phyloP scores from a whole-genome alignment of 345 rosid genomes.

The Diplotaxis tenuifolia region DNA sequence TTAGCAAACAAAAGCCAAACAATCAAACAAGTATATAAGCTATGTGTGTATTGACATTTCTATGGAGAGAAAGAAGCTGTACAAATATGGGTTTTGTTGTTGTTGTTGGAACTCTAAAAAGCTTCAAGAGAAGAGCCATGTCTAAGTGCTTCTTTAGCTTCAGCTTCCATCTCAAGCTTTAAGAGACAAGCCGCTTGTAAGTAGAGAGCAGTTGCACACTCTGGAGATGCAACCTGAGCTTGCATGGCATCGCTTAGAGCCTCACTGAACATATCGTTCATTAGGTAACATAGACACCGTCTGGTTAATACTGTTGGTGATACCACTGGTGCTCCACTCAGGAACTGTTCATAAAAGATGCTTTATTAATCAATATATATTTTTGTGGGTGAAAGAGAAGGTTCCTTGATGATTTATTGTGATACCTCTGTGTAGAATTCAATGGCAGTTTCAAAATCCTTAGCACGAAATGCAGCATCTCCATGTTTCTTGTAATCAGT shows the following conservation, averaged over 20 bases:
- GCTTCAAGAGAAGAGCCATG: background rate
- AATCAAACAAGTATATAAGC: background rate
- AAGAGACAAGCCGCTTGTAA: background rate
- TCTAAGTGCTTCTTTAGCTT: background rate
- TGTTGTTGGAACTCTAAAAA: background rate
- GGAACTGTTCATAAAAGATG: slow-evolving; percentile 46
- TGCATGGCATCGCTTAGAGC: background rate
- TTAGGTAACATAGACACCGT: background rate
- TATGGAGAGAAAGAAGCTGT: background rate
- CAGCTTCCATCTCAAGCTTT: background rate
- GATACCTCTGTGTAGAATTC: slow-evolving; percentile 75
- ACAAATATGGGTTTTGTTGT: background rate
- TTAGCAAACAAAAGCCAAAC: background rate
- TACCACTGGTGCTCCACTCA: slow-evolving; percentile 62
- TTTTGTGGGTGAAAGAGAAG: background rate
- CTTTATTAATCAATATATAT: background rate
- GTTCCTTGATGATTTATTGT: slow-evolving; percentile 6
- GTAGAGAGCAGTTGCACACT: background rate
- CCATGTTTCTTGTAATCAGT: slow-evolving; percentile 87
- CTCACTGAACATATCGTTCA: background rate
- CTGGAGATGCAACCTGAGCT: background rate
- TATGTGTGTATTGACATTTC: background rate
- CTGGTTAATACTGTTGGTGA: background rate
- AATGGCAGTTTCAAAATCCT: slow-evolving; percentile 72
- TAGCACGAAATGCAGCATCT: slow-evolving; percentile 84